Percentiles rank a stretch among this genome's conserved stretches.
Evolutionary conservation across 2,329 filamentous ascomycete genomes (phyloP).

Genomic region (Magnaporthiopsis incrustans): DNA sequence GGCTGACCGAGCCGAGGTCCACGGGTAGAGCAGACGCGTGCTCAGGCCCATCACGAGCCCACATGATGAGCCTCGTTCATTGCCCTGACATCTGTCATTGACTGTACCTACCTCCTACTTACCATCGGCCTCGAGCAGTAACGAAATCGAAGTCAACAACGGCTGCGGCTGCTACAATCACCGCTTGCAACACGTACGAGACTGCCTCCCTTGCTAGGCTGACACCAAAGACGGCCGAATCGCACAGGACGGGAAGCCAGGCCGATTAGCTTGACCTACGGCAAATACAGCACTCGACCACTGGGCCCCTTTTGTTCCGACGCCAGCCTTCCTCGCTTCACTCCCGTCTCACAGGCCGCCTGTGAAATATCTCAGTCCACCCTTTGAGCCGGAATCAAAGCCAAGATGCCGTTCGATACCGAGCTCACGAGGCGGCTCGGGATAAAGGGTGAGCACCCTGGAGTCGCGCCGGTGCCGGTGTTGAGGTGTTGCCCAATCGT

Average conservation of each 20-base stretch:
- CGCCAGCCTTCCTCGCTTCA: background rate
- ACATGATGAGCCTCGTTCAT: background rate
- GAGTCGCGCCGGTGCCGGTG: background rate
- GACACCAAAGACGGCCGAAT: background rate
- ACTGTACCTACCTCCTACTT: background rate
- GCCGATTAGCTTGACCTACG: background rate
- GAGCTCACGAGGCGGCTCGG: slow-evolving; percentile 50
- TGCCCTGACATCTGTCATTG: background rate
- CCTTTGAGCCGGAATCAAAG: slow-evolving; percentile 14
- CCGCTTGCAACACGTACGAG: background rate
- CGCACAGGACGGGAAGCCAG: background rate
- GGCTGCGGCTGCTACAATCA: background rate
- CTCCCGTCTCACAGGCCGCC: background rate
- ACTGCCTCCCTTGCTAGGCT: background rate
- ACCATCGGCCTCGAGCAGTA: too few relatives aligned
- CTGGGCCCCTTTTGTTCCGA: background rate
- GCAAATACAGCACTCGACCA: background rate
- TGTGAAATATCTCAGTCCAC: background rate
- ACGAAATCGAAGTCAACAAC: background rate
- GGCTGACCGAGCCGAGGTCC: background rate
- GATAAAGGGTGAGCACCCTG: slow-evolving; percentile 30
- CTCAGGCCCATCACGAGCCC: background rate
- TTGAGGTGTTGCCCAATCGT: background rate
- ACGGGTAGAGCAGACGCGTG: background rate
- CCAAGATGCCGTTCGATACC: slow-evolving; percentile 47